Evolutionary conservation across 139 green algal genomes (phyloP).

Genomic region (Chlorella sp.): DNA sequence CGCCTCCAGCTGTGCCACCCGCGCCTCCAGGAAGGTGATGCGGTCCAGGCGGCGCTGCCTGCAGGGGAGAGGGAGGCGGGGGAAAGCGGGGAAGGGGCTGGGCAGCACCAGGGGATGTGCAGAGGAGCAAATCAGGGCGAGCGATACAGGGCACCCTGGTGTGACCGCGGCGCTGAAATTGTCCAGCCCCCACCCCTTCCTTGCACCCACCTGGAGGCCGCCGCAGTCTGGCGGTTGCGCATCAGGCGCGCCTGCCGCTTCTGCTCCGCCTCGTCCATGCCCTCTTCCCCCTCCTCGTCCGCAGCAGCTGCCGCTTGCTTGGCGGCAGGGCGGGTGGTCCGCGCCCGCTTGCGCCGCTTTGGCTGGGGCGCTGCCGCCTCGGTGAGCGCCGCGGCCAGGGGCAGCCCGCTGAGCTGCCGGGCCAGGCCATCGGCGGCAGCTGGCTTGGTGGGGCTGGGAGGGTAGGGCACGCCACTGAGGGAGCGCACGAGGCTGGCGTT

Average conservation of each 20-base stretch:
- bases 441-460: neutral
- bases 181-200: no score
- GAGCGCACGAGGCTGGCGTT: neutral
- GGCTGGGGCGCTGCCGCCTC: neutral
- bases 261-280: conserved; percentile 34
- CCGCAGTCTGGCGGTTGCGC: conserved; percentile 51
- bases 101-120: neutral
- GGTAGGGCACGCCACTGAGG: neutral
- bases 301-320: neutral
- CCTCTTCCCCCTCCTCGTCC: neutral
- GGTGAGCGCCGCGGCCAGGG: no score
- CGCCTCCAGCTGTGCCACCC: conserved; percentile 38
- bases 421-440: neutral
- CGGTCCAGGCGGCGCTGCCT: conserved; percentile 41
- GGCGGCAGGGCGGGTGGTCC: neutral
- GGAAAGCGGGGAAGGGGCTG: neutral
- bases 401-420: neutral
- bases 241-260: conserved; percentile 41
- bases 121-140: neutral
- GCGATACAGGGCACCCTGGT: neutral
- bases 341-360: neutral
- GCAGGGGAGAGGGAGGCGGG: neutral
- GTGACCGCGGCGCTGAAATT: no score
- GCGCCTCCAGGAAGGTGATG: conserved; percentile 29
- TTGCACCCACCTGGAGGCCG: conserved; percentile 31